Evolutionary conservation across 2,329 filamentous ascomycete genomes (phyloP).

Genomic region (Talaromyces funiculosus): DNA sequence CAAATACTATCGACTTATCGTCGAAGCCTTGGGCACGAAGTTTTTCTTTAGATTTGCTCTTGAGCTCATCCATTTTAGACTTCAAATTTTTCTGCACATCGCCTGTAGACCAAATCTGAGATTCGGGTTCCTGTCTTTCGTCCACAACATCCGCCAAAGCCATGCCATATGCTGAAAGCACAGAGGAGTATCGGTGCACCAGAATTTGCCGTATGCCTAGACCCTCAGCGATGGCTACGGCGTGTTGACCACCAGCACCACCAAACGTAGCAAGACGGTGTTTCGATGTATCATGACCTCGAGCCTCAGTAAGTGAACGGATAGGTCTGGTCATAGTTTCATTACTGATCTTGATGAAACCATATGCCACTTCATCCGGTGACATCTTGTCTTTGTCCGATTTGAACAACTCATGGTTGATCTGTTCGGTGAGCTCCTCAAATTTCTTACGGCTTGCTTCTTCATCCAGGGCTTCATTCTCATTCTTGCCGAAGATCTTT

Average conservation of each 20-base stretch:
- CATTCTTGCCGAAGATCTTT: constrained; percentile 87
- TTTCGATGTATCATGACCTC: constrained; percentile 80
- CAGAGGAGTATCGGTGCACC: constrained; percentile 79
- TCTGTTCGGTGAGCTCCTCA: constrained; percentile 66
- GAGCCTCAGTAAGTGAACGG: constrained; percentile 55
- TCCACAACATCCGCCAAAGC: constrained; percentile 83
- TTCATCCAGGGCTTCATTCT: constrained; percentile 73
- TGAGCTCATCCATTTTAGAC: constrained; percentile 71
- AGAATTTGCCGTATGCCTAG: constrained; percentile 77
- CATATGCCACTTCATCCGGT: constrained; percentile 78
- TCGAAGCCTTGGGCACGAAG: constrained; percentile 74
- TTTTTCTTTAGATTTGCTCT: constrained; percentile 63
- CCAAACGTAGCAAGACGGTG: constrained; percentile 83
- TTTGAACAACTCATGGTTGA: constrained; percentile 69
- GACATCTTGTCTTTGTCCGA: constrained; percentile 51
- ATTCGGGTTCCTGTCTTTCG: constrained; percentile 68
- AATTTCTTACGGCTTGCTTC: constrained; percentile 71
- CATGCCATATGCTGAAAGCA: constrained; percentile 89
- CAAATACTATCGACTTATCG: constrained; percentile 69
- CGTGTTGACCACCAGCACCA: constrained; percentile 84
- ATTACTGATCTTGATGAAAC: constrained; percentile 84
- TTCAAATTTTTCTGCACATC: constrained; percentile 58
- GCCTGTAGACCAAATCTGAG: constrained; percentile 55
- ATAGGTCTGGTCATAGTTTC: constrained; percentile 68
- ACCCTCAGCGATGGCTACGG: constrained; percentile 79